These are phyloP conservation scores for Solanum dulcamara DNA, from an alignment of 257 asterid species.

Conservation along the genomic window DNA sequence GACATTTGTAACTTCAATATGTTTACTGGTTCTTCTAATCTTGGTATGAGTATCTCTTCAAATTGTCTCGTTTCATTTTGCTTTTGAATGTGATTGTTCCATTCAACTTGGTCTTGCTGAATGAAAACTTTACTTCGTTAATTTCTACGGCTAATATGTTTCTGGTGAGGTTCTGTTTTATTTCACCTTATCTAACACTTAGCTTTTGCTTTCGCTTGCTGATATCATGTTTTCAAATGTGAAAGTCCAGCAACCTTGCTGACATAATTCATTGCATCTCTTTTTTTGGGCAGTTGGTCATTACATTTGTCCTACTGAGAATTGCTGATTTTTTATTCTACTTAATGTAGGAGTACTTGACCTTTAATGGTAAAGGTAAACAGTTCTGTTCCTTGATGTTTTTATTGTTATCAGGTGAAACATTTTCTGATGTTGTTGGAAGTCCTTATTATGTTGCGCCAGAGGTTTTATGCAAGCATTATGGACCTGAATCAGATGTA, in stretches of 20 bases:
- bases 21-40: not conserved
- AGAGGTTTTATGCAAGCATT: conserved; percentile 78
- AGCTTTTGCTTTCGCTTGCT: not conserved
- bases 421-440: conserved; percentile 79
- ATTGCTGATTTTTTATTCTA: not conserved
- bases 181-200: not conserved
- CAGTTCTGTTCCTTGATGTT: not conserved
- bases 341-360: not conserved
- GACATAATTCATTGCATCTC: not conserved
- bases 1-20: not conserved
- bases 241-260: not conserved
- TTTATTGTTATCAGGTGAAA: conserved; percentile 41
- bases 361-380: not conserved
- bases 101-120: not conserved
- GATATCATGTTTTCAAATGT: not conserved
- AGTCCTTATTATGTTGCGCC: conserved; percentile 98
- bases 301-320: not conserved
- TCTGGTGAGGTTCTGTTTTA: not conserved
- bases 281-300: not conserved
- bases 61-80: not conserved
- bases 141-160: not conserved
- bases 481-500: conserved; percentile 90
- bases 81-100: not conserved
- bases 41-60: not conserved
- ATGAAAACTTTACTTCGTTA: not conserved